Conservation (phyloP, 371 early-diverging fungal genomes). For the Mucor saturninus region DNA sequence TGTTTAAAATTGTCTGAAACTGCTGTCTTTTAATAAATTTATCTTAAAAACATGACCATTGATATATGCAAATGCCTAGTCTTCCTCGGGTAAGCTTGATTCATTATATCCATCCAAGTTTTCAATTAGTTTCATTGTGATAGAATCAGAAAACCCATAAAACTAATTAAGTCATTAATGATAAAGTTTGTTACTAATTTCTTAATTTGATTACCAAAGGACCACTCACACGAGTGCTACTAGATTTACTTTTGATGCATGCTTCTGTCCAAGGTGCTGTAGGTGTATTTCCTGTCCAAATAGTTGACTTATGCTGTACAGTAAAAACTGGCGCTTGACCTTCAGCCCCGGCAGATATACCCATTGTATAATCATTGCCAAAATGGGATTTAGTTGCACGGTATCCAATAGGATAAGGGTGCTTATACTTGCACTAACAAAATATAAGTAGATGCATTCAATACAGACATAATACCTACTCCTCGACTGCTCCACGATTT, state of each 20-base stretch:
- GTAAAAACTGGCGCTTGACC: slow-evolving; percentile 50
- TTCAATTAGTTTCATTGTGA: slow-evolving; percentile 47
- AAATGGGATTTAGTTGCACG: slow-evolving; percentile 60
- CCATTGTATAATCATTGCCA: slow-evolving; percentile 59
- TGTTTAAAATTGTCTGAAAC: too few species aligned
- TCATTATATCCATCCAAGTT: slow-evolving; percentile 42
- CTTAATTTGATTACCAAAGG: slow-evolving; percentile 45
- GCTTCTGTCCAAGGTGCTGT: slow-evolving; percentile 67
- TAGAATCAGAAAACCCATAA: slow-evolving; percentile 55
- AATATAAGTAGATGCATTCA: background rate
- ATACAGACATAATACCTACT: slow-evolving; percentile 20
- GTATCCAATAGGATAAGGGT: slow-evolving; percentile 64
- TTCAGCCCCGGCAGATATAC: slow-evolving; percentile 36
- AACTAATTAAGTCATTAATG: slow-evolving; percentile 24
- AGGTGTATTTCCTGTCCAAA: slow-evolving; percentile 54
- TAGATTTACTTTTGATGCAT: slow-evolving; percentile 52
- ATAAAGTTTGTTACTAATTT: background rate
- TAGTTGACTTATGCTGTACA: slow-evolving; percentile 26
- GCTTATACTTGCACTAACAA: slow-evolving; percentile 56
- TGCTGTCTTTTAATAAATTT: too few species aligned
- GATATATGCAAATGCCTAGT: background rate
- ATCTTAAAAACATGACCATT: too few species aligned
- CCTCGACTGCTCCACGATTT: slow-evolving; percentile 53
- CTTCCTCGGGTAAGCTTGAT: slow-evolving; percentile 30
- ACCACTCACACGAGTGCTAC: slow-evolving; percentile 53